Evolutionary conservation across 1,139 yeast genomes (phyloP), one percentile per base, ranked within the genome.

Genomic region (Hemisphaericaspora subhashii): DNA sequence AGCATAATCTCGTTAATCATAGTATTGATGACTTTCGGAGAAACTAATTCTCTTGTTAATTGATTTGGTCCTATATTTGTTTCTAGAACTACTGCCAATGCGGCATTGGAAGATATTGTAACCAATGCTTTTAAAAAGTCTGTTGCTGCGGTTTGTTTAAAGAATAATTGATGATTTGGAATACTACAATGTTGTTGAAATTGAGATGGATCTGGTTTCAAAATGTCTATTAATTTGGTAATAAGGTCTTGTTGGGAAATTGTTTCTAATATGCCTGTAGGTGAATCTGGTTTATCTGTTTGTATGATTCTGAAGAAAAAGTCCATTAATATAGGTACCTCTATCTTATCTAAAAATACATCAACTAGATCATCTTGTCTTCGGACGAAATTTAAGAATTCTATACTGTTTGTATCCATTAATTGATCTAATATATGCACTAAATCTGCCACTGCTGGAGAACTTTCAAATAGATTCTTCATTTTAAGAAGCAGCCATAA

Each of bases 111-210:
- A 23, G 96, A 87, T 31, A 94, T 86, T 2, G 97, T 85, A 22
- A 92, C 86, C 55, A 94, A 78, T 0, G 98, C 98, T 58, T 92
- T 94, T 40, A 92, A 66, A 55, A 92, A 92, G 57, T 92, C 99
- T 9, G 97, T 95, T 1, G 96, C 95, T 0, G 98, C 95, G 3
- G 95, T 83, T 60, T 92, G 98, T 37, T 80, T 80, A 42, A 92
- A 79, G 26, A 84, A 72, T 29, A 60, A 48, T 36, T 52, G 54
- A 31, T 60, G 62, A 38, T 66, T 60, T 1, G 74, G 66, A 25
- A 68, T 61, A 17, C 48, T 48, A 4, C 43, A 39, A 11, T 45
- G 46, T 2, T 41, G 41, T 10, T 39, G 51, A 47, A 67, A 68
- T 40, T 65, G 72, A 1, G 66, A 54, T 5, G 64, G 60, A 31